Base-by-base conservation (phyloP, 2,329 filamentous ascomycete genomes). In the Ophiostoma pallidulum region DNA sequence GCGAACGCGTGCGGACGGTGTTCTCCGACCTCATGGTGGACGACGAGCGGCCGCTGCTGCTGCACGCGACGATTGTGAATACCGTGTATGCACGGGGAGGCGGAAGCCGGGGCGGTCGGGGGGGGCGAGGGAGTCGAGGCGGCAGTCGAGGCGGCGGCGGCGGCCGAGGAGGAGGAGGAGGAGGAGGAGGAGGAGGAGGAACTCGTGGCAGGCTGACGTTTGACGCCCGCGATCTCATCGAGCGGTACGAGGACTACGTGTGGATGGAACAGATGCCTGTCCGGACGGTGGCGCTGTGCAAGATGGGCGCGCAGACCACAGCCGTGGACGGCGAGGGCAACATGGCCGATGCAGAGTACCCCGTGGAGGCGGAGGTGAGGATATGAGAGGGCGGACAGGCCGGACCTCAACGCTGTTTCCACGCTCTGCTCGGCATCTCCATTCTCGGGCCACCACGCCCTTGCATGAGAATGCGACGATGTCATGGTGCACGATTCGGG, bases 31-130 rank as follows among this genome's bases (percentile, higher is more conserved):
- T 85, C 9, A 66, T 89, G 58, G 60, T 70, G 0, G 65, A 69
- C 1, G 81, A 86, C 22, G 65, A 68, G 12, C 68, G 86, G 47
- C 75, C 78, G 7, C 62, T 96, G 52, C 73, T 86, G 18, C 65
- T 96, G 44, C 91, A 96, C 60, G 88, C 86, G 16, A 96, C 91
- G 0, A 68, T 96, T 4, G 66, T 92, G 43, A 95, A 96, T 62
- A 94, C 89, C 0, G 77, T 89, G 13, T 94, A 95, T 60, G 79
- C 80, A 37, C 77, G 59, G 63, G 63, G 47, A 8, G 26, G 47
- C 10, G 26, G 18, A 3, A 40, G 38, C 7, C 6, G 48, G 1
- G 35, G 50, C 7, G 60, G 56, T 43, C 35, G 50, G 2, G 28
- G 44, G 58, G 50, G 31, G 51, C 54, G 41, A 57, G 57, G 39